These are phyloP conservation scores for Verbena officinalis DNA, from an alignment of 257 asterid genomes.

Conservation along the genomic window DNA sequence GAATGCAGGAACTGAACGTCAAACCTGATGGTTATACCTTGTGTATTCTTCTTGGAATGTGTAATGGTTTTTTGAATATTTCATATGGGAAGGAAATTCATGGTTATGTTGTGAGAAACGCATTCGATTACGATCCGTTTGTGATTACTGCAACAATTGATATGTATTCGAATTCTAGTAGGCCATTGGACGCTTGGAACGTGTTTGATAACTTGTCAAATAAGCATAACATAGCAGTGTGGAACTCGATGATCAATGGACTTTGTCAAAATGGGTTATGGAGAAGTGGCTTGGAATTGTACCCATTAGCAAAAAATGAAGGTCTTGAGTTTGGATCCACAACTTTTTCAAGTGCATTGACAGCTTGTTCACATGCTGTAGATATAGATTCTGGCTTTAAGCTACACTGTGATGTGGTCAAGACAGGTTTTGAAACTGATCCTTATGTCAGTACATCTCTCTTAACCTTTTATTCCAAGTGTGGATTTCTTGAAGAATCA, in stretches of 20 bases:
- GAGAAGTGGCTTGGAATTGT: conserved; percentile 57
- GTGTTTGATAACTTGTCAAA: conserved; percentile 51
- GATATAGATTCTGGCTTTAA: conserved; percentile 54
- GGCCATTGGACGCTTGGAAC: conserved; percentile 67
- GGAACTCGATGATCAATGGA: conserved; percentile 80
- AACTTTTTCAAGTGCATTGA: conserved; percentile 57
- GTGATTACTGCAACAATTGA: conserved; percentile 68
- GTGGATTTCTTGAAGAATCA: conserved; percentile 55
- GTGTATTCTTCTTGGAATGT: conserved; percentile 71
- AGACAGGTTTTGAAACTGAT: conserved; percentile 61
- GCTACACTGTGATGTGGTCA: conserved; percentile 73
- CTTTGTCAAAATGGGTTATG: conserved; percentile 66
- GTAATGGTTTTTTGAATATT: conserved; percentile 28
- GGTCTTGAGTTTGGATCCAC: conserved; percentile 58
- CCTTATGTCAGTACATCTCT: conserved; percentile 75
- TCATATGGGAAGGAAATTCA: conserved; percentile 61
- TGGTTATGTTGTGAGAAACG: conserved; percentile 58
- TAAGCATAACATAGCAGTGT: conserved; percentile 48
- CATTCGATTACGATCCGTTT: conserved; percentile 56
- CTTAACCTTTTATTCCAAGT: conserved; percentile 67
- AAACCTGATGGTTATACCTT: conserved; percentile 78
- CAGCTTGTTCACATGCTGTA: conserved; percentile 67
- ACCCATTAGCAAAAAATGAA: conserved; percentile 45
- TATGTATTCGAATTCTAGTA: conserved; percentile 53
- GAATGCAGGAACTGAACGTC: conserved; percentile 60